Percentiles rank a stretch among this genome's conserved stretches.
Evolutionary conservation across 208 protist species (phyloP).

Genomic region (Trypanosoma conorhini): DNA sequence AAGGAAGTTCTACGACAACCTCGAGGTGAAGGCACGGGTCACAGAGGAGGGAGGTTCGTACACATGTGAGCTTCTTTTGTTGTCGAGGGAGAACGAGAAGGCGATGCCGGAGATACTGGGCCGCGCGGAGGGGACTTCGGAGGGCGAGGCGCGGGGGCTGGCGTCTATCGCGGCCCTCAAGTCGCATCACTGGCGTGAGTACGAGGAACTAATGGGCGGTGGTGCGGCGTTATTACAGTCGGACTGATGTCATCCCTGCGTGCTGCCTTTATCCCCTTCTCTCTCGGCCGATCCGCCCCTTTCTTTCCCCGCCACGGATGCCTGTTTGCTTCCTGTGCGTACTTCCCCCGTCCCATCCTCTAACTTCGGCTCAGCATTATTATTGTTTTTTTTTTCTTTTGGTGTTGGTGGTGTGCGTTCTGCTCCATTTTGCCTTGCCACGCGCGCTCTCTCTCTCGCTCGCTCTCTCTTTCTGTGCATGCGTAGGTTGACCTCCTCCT

Average conservation of each 20-base stretch:
- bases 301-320: background rate
- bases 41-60: background rate
- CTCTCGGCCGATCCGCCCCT: background rate
- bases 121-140: background rate
- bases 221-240: background rate
- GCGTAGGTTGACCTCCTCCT: background rate
- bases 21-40: background rate
- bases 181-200: background rate
- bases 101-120: background rate
- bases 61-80: background rate
- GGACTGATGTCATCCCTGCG: background rate
- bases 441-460: too few relatives aligned
- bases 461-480: too few relatives aligned
- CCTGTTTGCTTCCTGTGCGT: background rate
- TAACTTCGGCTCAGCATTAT: too few relatives aligned
- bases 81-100: background rate
- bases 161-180: background rate
- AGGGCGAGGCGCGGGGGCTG: background rate
- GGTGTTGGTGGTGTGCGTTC: too few relatives aligned
- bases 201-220: background rate
- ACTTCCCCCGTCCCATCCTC: too few relatives aligned
- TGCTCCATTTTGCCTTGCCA: too few relatives aligned
- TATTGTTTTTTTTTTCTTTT: conserved; percentile 18
- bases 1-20: background rate
- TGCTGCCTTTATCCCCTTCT: background rate